phyloP scores from a whole-genome alignment of 192 early-diverging fungal genomes.

The Umbelopsis sp. region DNA sequence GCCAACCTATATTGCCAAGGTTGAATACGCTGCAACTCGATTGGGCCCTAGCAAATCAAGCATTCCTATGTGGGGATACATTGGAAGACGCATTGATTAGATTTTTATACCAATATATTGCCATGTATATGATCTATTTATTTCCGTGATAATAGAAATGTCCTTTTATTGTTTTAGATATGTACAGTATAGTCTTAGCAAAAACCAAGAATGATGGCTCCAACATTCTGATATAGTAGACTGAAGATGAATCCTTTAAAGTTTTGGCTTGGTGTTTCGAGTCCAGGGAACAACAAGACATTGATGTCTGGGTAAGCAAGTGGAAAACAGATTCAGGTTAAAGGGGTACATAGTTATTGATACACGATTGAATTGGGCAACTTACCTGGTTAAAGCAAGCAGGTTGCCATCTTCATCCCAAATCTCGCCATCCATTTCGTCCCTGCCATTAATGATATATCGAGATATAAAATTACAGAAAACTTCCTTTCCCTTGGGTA shows the following conservation, averaged over 20 bases:
- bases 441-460: constrained; percentile 39
- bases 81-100: background rate
- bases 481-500: constrained; percentile 26
- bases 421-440: constrained; percentile 37
- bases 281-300: constrained; percentile 18
- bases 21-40: background rate
- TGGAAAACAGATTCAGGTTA: too few relatives aligned
- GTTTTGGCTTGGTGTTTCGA: constrained; percentile 14
- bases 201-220: too few relatives aligned
- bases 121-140: background rate
- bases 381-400: constrained; percentile 41
- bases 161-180: too few relatives aligned
- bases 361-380: background rate
- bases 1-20: background rate
- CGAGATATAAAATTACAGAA: constrained; percentile 27
- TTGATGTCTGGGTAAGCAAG: background rate
- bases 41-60: background rate
- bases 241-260: background rate
- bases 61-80: background rate
- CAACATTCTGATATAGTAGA: too few relatives aligned
- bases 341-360: background rate
- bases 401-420: constrained; percentile 31
- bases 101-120: background rate
- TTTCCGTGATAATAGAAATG: background rate
- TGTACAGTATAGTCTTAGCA: too few relatives aligned